phyloP scores from a whole-genome alignment of 2,329 filamentous ascomycete species.

The Aspergillus felis region DNA sequence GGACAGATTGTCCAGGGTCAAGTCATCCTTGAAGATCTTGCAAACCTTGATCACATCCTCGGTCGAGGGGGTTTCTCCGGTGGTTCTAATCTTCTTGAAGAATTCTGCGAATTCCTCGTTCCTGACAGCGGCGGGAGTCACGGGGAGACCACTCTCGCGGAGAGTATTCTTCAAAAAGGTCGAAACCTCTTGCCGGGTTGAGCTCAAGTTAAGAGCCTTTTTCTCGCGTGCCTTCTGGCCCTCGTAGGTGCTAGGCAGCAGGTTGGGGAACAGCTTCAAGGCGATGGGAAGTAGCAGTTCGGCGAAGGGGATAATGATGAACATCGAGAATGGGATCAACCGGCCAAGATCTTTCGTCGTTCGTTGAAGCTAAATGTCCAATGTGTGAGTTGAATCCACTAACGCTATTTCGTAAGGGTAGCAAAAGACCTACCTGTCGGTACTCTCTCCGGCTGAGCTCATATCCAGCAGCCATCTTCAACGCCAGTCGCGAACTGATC shows the following conservation, averaged over 20 bases:
- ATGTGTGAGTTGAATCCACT: constrained; percentile 7
- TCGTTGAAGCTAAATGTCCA: constrained; percentile 60
- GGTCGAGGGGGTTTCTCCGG: constrained; percentile 81
- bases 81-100: constrained; percentile 92
- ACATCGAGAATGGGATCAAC: constrained; percentile 91
- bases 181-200: constrained; percentile 90
- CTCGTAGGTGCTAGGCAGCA: constrained; percentile 96
- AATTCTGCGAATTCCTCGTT: constrained; percentile 94
- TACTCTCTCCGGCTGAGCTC: constrained; percentile 92
- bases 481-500: constrained; percentile 83
- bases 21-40: constrained; percentile 97
- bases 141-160: constrained; percentile 85
- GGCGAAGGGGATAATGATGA: constrained; percentile 93
- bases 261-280: constrained; percentile 91
- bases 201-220: constrained; percentile 76
- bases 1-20: constrained; percentile 95
- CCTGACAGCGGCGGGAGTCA: constrained; percentile 78
- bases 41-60: constrained; percentile 97
- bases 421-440: constrained; percentile 58
- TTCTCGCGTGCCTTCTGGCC: constrained; percentile 83
- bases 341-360: constrained; percentile 92
- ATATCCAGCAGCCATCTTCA: constrained; percentile 98
- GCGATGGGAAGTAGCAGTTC: constrained; percentile 89
- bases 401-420: background rate
- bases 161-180: constrained; percentile 83